phyloP scores from a whole-genome alignment of 176 grass and related monocot genomes.

The Raddia distichophylla region DNA sequence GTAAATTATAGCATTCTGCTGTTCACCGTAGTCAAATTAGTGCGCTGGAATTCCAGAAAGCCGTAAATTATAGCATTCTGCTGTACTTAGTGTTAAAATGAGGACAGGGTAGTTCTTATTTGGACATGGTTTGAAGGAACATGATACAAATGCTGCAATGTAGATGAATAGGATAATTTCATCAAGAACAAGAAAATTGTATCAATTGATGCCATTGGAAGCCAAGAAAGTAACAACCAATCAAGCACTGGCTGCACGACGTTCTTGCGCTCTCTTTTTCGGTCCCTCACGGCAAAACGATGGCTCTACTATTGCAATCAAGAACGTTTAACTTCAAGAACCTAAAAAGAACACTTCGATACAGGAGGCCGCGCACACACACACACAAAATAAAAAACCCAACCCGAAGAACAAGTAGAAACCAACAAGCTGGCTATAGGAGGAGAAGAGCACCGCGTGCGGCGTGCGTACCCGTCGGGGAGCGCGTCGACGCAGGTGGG shows the following conservation, averaged over 20 bases:
- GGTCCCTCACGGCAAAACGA: no score
- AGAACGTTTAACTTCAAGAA: not conserved
- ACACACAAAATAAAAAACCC: no score
- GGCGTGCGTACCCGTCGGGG: slow-evolving; percentile 44
- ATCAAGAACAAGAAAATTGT: not conserved
- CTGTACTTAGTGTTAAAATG: not conserved
- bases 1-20: not conserved
- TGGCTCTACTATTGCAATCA: no score
- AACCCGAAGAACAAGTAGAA: not conserved
- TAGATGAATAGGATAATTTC: no score
- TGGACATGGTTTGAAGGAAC: not conserved
- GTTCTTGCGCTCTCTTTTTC: no score
- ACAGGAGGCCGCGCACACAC: not conserved
- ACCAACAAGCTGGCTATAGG: not conserved
- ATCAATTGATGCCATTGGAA: not conserved
- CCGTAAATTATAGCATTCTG: not conserved
- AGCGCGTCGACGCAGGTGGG: slow-evolving; percentile 69
- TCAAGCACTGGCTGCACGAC: no score
- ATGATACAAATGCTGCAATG: no score
- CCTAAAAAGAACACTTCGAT: not conserved
- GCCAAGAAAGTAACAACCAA: no score
- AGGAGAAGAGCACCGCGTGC: not conserved
- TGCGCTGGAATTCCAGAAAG: not conserved
- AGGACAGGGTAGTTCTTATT: not conserved
- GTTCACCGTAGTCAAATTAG: not conserved